phyloP scores from a whole-genome alignment of 2,329 filamentous ascomycete genomes.

The Leptographium radiaticola region DNA sequence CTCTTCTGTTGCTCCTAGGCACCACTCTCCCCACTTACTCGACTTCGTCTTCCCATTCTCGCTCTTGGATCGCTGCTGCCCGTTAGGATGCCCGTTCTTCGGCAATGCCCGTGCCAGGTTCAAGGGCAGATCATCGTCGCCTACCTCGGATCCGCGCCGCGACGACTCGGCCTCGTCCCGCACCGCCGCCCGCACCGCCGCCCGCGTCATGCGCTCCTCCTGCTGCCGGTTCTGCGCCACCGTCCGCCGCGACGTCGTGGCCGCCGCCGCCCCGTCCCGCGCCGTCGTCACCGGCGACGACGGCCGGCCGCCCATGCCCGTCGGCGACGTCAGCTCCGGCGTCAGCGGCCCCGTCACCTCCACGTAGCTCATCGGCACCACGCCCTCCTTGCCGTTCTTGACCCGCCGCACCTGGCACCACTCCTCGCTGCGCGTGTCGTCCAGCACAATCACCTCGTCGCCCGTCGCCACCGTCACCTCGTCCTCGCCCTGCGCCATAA shows the following conservation, averaged over 20 bases:
- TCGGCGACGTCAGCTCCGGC: conserved; percentile 30
- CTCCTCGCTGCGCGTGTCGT: conserved; percentile 86
- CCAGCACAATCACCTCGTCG: conserved; percentile 82
- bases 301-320: background rate
- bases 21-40: conserved; percentile 22
- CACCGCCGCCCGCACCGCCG: conserved; percentile 52
- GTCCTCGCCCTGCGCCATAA: conserved; percentile 91
- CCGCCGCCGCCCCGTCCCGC: conserved; percentile 25
- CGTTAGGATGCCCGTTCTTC: conserved; percentile 21
- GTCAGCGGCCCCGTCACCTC: conserved; percentile 62
- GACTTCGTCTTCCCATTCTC: conserved; percentile 30
- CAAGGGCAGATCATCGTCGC: conserved; percentile 40
- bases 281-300: background rate
- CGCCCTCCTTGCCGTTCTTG: conserved; percentile 87
- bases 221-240: conserved; percentile 69
- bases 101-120: conserved; percentile 53
- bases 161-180: conserved; percentile 37
- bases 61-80: conserved; percentile 60
- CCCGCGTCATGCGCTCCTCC: conserved; percentile 72
- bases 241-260: conserved; percentile 43
- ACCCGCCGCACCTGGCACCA: conserved; percentile 94
- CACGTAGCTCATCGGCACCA: conserved; percentile 93
- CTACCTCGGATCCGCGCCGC: conserved; percentile 56
- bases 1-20: background rate
- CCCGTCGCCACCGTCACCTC: conserved; percentile 85